phyloP scores from a whole-genome alignment of 176 grass and related monocot genomes.

The Ananas comosus region DNA sequence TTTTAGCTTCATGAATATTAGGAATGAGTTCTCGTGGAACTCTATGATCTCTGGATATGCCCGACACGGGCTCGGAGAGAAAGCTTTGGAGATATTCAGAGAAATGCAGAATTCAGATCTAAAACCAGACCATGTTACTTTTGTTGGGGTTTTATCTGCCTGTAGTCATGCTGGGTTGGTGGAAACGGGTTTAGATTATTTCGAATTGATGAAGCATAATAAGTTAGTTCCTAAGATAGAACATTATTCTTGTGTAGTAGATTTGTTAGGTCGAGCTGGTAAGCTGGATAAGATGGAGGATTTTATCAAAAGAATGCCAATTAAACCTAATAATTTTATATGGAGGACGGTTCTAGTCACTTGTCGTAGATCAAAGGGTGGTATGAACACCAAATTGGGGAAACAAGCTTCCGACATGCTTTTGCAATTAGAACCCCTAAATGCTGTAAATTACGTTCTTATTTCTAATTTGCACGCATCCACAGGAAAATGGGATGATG shows the following conservation, averaged over 20 bases:
- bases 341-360: conserved; percentile 82
- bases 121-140: conserved; percentile 64
- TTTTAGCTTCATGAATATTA: conserved; percentile 51
- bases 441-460: conserved; percentile 80
- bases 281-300: conserved; percentile 57
- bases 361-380: conserved; percentile 52
- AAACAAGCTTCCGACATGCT: conserved; percentile 64
- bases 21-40: conserved; percentile 77
- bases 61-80: conserved; percentile 51
- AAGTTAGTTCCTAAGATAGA: conserved; percentile 53
- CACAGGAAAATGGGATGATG: conserved; percentile 72
- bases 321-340: conserved; percentile 60
- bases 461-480: conserved; percentile 60
- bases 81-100: conserved; percentile 60
- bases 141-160: conserved; percentile 60
- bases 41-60: conserved; percentile 90
- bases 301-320: conserved; percentile 67
- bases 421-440: conserved; percentile 72
- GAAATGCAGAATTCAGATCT: conserved; percentile 46
- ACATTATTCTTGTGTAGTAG: conserved; percentile 76
- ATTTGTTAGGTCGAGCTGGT: conserved; percentile 66
- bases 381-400: conserved; percentile 35
- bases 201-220: conserved; percentile 43
- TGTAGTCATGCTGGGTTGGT: conserved; percentile 87
- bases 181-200: conserved; percentile 55